Percentiles rank a stretch among this genome's conserved stretches.
phyloP scores from a whole-genome alignment of 176 grass and related monocot species.

The Dactylis glomerata region DNA sequence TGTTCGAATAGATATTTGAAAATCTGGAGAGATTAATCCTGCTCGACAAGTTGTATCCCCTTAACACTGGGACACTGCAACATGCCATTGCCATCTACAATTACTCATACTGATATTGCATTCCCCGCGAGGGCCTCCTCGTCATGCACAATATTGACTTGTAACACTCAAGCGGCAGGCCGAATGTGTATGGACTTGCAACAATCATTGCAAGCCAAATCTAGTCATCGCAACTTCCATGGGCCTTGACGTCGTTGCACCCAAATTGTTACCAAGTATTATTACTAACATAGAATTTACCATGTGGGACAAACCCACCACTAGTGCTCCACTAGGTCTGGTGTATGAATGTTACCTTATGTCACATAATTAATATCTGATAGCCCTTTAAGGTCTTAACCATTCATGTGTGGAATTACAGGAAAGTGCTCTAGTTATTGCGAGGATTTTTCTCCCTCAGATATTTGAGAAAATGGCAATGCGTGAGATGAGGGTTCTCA shows the following conservation, averaged over 20 bases:
- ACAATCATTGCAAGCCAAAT: background rate
- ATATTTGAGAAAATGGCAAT: slow-evolving; percentile 91
- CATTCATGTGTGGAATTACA: slow-evolving; percentile 30
- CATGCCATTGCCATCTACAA: background rate
- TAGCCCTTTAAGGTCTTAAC: background rate
- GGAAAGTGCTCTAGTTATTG: slow-evolving; percentile 71
- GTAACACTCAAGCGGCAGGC: background rate
- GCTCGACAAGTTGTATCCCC: background rate
- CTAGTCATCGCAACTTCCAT: background rate
- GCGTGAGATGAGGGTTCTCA: slow-evolving; percentile 70
- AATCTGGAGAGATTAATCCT: background rate
- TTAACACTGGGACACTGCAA: background rate
- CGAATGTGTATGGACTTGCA: background rate
- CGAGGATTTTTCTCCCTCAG: slow-evolving; percentile 74
- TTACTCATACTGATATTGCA: background rate
- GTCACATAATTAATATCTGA: background rate
- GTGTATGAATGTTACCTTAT: background rate
- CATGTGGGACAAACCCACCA: background rate
- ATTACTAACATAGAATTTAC: background rate
- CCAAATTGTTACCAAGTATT: background rate
- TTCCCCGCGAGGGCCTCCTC: background rate
- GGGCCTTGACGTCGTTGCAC: background rate
- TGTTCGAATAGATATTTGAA: background rate
- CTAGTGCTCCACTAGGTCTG: background rate
- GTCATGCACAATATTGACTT: background rate